Evolutionary conservation across 2,329 filamentous ascomycete genomes (phyloP).

Genomic region (Onygenales sp.): DNA sequence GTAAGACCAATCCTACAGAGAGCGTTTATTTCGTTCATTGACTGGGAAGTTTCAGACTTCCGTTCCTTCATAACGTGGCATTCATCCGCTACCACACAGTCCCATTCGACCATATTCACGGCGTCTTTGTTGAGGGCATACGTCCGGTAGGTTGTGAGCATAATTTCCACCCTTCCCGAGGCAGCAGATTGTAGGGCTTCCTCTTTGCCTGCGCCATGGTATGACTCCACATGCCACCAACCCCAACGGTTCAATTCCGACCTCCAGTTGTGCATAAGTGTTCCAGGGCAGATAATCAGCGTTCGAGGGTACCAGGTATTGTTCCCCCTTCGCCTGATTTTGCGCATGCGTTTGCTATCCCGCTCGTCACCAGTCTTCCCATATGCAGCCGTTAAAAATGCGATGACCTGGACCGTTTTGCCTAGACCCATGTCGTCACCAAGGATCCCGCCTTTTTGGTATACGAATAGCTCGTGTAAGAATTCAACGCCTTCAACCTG

Average conservation of each 20-base stretch:
- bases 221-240: slow-evolving; percentile 84
- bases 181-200: slow-evolving; percentile 62
- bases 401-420: slow-evolving; percentile 92
- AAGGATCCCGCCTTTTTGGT: slow-evolving; percentile 80
- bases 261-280: slow-evolving; percentile 83
- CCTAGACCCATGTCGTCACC: slow-evolving; percentile 97
- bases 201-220: slow-evolving; percentile 64
- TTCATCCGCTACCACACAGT: slow-evolving; percentile 89
- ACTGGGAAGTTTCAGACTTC: slow-evolving; percentile 65
- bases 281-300: slow-evolving; percentile 80
- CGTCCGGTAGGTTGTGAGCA: slow-evolving; percentile 90
- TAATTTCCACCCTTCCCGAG: slow-evolving; percentile 71
- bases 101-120: slow-evolving; percentile 83
- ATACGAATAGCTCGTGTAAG: slow-evolving; percentile 79
- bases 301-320: slow-evolving; percentile 71
- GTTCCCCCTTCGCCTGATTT: slow-evolving; percentile 55
- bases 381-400: slow-evolving; percentile 83
- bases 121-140: slow-evolving; percentile 67
- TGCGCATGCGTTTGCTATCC: slow-evolving; percentile 79
- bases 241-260: slow-evolving; percentile 83
- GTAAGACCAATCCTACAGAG: slow-evolving; percentile 88
- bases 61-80: slow-evolving; percentile 82
- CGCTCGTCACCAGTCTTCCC: slow-evolving; percentile 87
- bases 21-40: slow-evolving; percentile 84
- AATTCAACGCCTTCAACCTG: slow-evolving; percentile 80